phyloP scores from a whole-genome alignment of 2,329 filamentous ascomycete genomes.

The Colletotrichum eleusines region DNA sequence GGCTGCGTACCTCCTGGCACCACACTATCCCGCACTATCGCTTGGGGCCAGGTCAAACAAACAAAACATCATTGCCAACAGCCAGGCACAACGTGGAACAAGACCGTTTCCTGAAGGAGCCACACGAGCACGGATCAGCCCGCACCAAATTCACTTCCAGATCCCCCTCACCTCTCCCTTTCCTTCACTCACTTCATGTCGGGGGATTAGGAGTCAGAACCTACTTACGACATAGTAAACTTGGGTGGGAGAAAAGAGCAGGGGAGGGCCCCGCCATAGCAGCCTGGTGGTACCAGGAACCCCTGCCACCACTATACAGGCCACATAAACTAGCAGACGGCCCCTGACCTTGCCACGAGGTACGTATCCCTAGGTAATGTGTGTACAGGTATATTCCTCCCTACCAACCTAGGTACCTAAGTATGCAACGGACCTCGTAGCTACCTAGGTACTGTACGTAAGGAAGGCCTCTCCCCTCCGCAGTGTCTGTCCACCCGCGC shows the following conservation, averaged over 20 bases:
- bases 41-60: slow-evolving; percentile 14
- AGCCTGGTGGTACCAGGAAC: slow-evolving; percentile 6
- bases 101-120: slow-evolving; percentile 14
- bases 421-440: background rate
- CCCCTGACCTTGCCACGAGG: slow-evolving; percentile 16
- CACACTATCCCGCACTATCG: background rate
- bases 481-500: slow-evolving; percentile 21
- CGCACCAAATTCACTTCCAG: background rate
- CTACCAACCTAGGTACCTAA: background rate
- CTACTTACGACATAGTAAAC: background rate
- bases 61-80: slow-evolving; percentile 8
- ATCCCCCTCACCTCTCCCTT: background rate
- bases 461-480: background rate
- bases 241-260: background rate
- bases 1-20: slow-evolving; percentile 4
- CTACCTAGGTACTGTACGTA: background rate
- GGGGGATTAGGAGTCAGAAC: slow-evolving; percentile 21
- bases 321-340: background rate
- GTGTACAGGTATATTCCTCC: too few species aligned
- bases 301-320: slow-evolving; percentile 8
- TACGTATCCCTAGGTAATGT: slow-evolving; percentile 1
- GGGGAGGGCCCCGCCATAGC: slow-evolving; percentile 11
- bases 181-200: background rate
- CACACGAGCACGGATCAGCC: slow-evolving; percentile 16
- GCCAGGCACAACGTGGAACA: slow-evolving; percentile 6